phyloP scores from a whole-genome alignment of 2,329 filamentous ascomycete genomes.

The Alternaria rosae region DNA sequence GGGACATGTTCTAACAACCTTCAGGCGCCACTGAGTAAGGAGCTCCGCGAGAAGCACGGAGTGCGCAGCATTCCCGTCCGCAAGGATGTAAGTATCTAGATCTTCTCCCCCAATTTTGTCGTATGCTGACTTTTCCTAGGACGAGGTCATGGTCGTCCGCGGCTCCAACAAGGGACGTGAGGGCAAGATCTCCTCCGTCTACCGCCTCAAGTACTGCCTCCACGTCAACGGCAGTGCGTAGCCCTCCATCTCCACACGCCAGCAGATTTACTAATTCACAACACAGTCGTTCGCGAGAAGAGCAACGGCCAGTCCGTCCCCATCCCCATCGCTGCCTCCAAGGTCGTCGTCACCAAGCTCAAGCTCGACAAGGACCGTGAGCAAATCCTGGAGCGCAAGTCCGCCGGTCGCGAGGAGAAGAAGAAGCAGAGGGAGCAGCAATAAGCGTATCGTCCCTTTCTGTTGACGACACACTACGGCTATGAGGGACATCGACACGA shows the following conservation, averaged over 20 bases:
- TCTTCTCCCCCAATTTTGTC: constrained; percentile 8
- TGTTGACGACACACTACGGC: constrained; percentile 51
- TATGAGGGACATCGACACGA: constrained; percentile 44
- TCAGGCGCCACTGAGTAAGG: constrained; percentile 64
- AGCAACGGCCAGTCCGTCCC: constrained; percentile 95
- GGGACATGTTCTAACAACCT: constrained; percentile 42
- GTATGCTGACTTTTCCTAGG: constrained; percentile 46
- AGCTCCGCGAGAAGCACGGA: constrained; percentile 99
- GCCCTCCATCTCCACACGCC: not conserved
- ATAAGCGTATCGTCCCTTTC: constrained; percentile 53
- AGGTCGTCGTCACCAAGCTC: constrained; percentile 98
- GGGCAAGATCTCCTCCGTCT: constrained; percentile 97
- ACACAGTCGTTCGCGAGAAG: constrained; percentile 87
- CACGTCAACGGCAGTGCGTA: constrained; percentile 81
- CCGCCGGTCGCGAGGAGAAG: constrained; percentile 77
- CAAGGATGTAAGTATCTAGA: constrained; percentile 69
- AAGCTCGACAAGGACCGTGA: constrained; percentile 97
- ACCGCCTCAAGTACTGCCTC: constrained; percentile 81
- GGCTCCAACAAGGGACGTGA: constrained; percentile 97
- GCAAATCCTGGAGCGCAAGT: constrained; percentile 85
- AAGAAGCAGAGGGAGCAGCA: constrained; percentile 68
- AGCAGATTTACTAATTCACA: constrained; percentile 29
- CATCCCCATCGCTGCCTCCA: constrained; percentile 92
- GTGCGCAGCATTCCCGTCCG: constrained; percentile 90
- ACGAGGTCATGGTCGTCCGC: constrained; percentile 91